phyloP scores from a whole-genome alignment of 73 alveolate species.

The Loxodes magnus region DNA sequence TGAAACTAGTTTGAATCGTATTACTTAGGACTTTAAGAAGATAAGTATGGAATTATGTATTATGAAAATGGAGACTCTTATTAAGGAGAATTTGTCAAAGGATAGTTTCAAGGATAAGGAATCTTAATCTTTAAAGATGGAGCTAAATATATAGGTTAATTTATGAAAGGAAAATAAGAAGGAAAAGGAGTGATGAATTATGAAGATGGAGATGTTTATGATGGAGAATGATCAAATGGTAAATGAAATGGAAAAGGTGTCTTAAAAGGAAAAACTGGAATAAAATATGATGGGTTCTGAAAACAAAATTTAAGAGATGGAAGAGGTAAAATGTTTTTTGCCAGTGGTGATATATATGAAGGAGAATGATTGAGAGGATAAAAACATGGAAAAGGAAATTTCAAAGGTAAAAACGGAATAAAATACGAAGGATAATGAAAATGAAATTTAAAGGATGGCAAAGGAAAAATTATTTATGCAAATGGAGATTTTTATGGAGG shows the following conservation, averaged over 20 bases:
- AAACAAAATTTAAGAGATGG: conserved; percentile 17
- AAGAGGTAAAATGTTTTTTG: conserved; percentile 7
- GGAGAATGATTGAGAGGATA: conserved; percentile 15
- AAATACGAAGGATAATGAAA: background rate
- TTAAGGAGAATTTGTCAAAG: background rate
- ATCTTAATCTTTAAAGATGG: background rate
- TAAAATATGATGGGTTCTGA: conserved; percentile 5
- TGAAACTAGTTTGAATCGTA: too few relatives aligned
- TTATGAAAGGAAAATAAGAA: background rate
- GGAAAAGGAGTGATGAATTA: background rate
- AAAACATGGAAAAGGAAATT: background rate
- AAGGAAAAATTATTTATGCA: conserved; percentile 2
- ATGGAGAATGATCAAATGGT: conserved; percentile 13
- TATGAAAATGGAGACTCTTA: background rate
- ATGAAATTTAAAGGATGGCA: conserved; percentile 2
- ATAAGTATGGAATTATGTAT: too few relatives aligned
- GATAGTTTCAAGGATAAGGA: background rate
- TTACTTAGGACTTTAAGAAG: too few relatives aligned
- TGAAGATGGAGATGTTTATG: background rate
- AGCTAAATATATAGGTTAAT: background rate
- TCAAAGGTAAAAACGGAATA: background rate
- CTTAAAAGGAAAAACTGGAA: background rate
- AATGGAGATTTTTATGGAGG: conserved; percentile 17
- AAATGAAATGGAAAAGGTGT: conserved; percentile 9
- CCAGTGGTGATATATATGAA: conserved; percentile 19